Evolutionary conservation across 78 protist species (phyloP).

Genomic region (Guillardia theta): DNA sequence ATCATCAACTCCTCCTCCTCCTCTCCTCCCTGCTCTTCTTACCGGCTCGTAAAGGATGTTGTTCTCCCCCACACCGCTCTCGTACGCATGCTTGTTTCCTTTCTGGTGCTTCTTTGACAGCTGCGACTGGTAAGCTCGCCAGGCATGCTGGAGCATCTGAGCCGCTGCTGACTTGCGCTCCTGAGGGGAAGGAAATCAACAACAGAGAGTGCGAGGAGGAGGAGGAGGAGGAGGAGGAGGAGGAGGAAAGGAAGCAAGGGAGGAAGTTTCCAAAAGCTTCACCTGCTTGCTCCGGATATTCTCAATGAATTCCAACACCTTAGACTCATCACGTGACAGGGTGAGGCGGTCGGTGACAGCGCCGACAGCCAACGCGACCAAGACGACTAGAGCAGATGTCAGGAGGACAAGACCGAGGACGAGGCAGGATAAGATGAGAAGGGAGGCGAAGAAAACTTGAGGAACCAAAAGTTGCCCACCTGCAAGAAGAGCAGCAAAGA

Average conservation of each 20-base stretch:
- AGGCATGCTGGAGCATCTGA: neutral
- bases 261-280: neutral
- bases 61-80: neutral
- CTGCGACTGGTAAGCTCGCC: neutral
- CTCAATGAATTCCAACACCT: neutral
- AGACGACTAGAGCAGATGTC: neutral
- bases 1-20: neutral
- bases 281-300: neutral
- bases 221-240: neutral
- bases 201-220: neutral
- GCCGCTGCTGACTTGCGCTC: neutral
- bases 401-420: neutral
- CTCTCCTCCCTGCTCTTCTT: neutral
- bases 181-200: neutral
- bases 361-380: slow-evolving; percentile 36
- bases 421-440: neutral
- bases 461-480: neutral
- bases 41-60: neutral
- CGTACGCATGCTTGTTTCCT: neutral
- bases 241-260: neutral
- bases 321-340: neutral
- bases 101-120: neutral
- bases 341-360: neutral
- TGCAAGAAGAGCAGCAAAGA: neutral
- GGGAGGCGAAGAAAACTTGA: neutral